Evolutionary conservation across 208 protist species (phyloP).

Genomic region (Angomonas deanei): DNA sequence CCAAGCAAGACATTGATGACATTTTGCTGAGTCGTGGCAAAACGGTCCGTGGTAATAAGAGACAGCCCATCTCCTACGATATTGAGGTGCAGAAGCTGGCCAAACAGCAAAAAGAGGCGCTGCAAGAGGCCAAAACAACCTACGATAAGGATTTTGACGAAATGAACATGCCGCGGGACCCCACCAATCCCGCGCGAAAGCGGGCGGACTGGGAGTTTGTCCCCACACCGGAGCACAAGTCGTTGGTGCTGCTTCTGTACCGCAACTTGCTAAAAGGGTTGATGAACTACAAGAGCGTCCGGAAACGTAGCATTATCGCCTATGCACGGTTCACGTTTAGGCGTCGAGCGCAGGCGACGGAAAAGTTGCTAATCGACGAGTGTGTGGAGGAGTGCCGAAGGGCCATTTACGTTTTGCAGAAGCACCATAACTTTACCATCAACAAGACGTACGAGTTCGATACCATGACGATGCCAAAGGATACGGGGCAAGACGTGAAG

Average conservation of each 20-base stretch:
- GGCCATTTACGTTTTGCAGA: slow-evolving; percentile 75
- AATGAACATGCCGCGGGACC: slow-evolving; percentile 48
- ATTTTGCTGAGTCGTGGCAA: slow-evolving; percentile 25
- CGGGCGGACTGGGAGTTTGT: slow-evolving; percentile 64
- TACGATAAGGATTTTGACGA: slow-evolving; percentile 33
- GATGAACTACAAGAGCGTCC: slow-evolving; percentile 73
- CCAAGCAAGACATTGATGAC: slow-evolving; percentile 35
- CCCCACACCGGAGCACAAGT: slow-evolving; percentile 62
- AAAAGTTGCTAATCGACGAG: slow-evolving; percentile 87
- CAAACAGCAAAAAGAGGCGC: slow-evolving; percentile 14
- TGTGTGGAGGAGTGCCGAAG: slow-evolving; percentile 82
- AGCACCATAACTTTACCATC: slow-evolving; percentile 78
- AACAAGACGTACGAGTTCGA: slow-evolving; percentile 82
- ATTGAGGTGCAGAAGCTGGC: slow-evolving; percentile 27
- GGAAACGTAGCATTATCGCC: slow-evolving; percentile 71
- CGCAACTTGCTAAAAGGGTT: slow-evolving; percentile 79
- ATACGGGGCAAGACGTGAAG: slow-evolving; percentile 88
- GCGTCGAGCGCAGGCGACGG: slow-evolving; percentile 60
- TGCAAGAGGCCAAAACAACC: slow-evolving; percentile 10
- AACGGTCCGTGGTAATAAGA: slow-evolving; percentile 23
- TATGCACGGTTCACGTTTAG: slow-evolving; percentile 79
- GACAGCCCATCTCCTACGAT: slow-evolving; percentile 45
- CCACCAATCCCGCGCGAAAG: slow-evolving; percentile 15
- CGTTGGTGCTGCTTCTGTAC: slow-evolving; percentile 75
- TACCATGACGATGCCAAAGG: slow-evolving; percentile 74